A percentile compares a stretch with the other conserved stretches of the same genome.
These are phyloP conservation scores for Alternaria longipes DNA, from an alignment of 2,329 filamentous ascomycete species.

Conservation along the genomic window DNA sequence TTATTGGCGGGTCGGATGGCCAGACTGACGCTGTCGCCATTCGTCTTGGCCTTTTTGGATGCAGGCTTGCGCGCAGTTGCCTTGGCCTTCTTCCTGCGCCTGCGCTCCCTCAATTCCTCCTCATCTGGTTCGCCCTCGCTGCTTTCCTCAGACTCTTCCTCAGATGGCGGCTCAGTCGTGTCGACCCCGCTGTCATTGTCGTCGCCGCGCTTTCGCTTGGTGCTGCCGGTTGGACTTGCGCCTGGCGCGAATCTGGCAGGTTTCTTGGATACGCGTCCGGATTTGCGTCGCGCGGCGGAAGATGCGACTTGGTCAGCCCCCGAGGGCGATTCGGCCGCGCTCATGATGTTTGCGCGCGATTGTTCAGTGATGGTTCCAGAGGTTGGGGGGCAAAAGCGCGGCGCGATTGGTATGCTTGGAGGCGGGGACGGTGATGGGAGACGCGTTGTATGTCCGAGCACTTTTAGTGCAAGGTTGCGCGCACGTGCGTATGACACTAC, in stretches of 20 bases:
- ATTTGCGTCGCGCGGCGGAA: constrained; percentile 49
- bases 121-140: constrained; percentile 52
- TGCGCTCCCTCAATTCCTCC: constrained; percentile 50
- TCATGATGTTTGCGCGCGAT: constrained; percentile 43
- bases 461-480: constrained; percentile 25
- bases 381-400: constrained; percentile 15
- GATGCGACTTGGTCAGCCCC: constrained; percentile 36
- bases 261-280: constrained; percentile 53
- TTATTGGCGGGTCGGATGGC: constrained; percentile 61
- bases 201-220: constrained; percentile 50
- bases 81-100: constrained; percentile 46
- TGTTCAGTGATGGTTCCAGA: constrained; percentile 6
- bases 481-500: constrained; percentile 21
- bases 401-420: constrained; percentile 28
- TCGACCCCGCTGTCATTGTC: constrained; percentile 44
- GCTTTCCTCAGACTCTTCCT: constrained; percentile 44
- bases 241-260: constrained; percentile 46
- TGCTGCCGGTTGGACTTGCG: constrained; percentile 40
- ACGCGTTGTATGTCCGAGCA: constrained; percentile 26
- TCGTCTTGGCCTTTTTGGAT: constrained; percentile 64
- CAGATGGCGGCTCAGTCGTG: constrained; percentile 34
- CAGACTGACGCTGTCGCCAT: constrained; percentile 60
- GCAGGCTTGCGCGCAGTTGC: constrained; percentile 50
- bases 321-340: constrained; percentile 38
- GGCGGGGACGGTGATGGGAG: constrained; percentile 30